Evolutionary conservation across 495 filamentous ascomycete species (phyloP).

Genomic region (Penicillium lagena): DNA sequence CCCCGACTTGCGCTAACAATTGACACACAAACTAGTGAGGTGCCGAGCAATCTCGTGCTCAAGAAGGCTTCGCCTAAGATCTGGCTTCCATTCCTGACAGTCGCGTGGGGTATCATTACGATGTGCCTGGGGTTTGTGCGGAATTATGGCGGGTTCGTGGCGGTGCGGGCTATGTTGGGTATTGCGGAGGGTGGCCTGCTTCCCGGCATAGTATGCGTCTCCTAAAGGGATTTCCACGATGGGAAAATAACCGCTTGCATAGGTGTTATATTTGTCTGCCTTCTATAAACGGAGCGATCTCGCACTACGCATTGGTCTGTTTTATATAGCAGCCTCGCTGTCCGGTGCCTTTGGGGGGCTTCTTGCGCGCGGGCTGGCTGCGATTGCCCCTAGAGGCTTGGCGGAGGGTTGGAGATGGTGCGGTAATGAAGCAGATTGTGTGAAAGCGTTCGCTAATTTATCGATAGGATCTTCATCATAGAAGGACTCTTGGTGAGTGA

Average conservation of each 20-base stretch:
- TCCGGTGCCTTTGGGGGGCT: conserved; percentile 67
- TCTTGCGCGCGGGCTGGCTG: conserved; percentile 60
- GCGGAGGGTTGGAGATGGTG: conserved; percentile 52
- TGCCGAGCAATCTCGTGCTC: conserved; percentile 38
- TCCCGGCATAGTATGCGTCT: conserved; percentile 55
- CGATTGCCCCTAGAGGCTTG: conserved; percentile 48
- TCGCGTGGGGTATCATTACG: conserved; percentile 53
- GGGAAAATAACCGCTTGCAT: background rate
- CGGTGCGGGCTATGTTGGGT: conserved; percentile 52
- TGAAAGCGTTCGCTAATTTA: no score
- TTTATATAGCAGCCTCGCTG: conserved; percentile 66
- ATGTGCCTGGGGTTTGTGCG: conserved; percentile 37
- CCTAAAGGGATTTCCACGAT: no score
- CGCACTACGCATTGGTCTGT: conserved; percentile 65
- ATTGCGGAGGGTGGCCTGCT: conserved; percentile 59
- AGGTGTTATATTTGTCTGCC: conserved; percentile 63
- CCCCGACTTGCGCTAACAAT: background rate
- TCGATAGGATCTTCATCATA: conserved; percentile 48
- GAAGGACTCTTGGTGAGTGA: conserved; percentile 49
- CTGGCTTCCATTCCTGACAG: conserved; percentile 65
- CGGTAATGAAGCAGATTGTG: no score
- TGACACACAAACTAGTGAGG: conserved; percentile 16
- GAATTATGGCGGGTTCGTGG: conserved; percentile 48
- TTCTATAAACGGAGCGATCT: conserved; percentile 66
- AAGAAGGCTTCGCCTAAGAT: conserved; percentile 44